A percentile compares a stretch with the other conserved stretches of the same genome.
phyloP scores from a whole-genome alignment of 148 eudicot genomes.

The Diospyros lotus region DNA sequence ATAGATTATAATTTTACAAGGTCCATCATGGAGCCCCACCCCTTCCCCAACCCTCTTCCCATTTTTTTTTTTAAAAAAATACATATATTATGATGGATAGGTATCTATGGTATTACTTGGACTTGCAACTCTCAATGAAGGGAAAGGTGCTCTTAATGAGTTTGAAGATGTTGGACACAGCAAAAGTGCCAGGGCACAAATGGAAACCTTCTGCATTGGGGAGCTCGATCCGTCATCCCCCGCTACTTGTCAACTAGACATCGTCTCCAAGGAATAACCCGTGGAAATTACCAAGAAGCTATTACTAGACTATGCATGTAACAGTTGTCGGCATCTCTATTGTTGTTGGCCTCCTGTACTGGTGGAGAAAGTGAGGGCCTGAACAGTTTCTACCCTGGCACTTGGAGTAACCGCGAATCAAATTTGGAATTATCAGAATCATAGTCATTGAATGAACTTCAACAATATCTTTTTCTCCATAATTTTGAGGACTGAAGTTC shows the following conservation, averaged over 20 bases:
- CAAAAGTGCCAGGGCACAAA: conserved; percentile 62
- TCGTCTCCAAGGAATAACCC: conserved; percentile 27
- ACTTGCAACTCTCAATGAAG: conserved; percentile 26
- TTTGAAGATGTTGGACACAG: conserved; percentile 97
- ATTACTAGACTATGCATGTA: conserved; percentile 62
- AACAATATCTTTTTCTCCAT: too few relatives aligned
- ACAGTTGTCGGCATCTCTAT: conserved; percentile 54
- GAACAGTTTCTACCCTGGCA: too few relatives aligned
- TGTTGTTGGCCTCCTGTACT: conserved; percentile 49
- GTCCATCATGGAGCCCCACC: too few relatives aligned
- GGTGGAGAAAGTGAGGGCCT: conserved; percentile 47
- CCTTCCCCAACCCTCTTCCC: too few relatives aligned
- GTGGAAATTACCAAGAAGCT: conserved; percentile 31
- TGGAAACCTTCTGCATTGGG: conserved; percentile 72
- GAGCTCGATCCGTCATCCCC: conserved; percentile 64
- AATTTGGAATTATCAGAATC: too few relatives aligned
- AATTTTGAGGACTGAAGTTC: too few relatives aligned
- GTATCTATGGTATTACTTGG: neutral
- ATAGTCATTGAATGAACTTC: too few relatives aligned
- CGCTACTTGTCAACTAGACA: conserved; percentile 44
- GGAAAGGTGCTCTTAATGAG: conserved; percentile 84
- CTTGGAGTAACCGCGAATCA: too few relatives aligned
- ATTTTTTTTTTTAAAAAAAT: too few relatives aligned
- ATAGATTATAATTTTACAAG: neutral
- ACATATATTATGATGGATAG: neutral